Percentiles rank a stretch among this genome's conserved stretches.
Evolutionary conservation across 352 stramenopile genomes (phyloP).

Genomic region (Pythium folliculosum): DNA sequence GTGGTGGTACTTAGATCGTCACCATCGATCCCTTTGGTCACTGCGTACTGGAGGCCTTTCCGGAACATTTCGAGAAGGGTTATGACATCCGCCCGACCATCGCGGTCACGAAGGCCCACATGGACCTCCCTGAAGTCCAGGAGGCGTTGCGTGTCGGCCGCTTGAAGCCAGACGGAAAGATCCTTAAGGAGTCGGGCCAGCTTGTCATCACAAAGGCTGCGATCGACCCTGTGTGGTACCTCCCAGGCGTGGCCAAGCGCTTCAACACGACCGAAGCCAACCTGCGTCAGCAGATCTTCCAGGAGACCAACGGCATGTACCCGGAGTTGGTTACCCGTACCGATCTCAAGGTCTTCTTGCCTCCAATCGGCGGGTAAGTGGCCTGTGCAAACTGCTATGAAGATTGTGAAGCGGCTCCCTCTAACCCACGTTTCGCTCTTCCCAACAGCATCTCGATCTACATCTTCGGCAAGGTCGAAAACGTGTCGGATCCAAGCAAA

Average conservation of each 20-base stretch:
- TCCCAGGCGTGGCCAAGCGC: constrained; percentile 97
- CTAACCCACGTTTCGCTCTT: too few species aligned
- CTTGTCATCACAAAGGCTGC: constrained; percentile 96
- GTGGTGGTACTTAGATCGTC: constrained; percentile 58
- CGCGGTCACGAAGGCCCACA: constrained; percentile 95
- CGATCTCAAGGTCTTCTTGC: constrained; percentile 98
- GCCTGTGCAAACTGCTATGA: background rate
- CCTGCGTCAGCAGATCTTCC: constrained; percentile 97
- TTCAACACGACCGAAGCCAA: constrained; percentile 97
- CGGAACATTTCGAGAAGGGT: constrained; percentile 77
- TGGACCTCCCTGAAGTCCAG: constrained; percentile 99
- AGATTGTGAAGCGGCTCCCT: background rate
- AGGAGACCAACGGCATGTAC: constrained; percentile 99
- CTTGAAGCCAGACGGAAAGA: constrained; percentile 97
- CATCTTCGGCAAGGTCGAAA: constrained; percentile 97
- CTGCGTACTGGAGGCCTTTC: constrained; percentile 21
- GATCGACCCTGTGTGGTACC: constrained; percentile 99
- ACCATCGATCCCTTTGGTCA: constrained; percentile 31
- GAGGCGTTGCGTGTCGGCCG: constrained; percentile 92
- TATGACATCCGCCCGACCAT: constrained; percentile 99
- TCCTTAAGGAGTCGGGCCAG: constrained; percentile 90
- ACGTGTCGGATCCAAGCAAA: constrained; percentile 97
- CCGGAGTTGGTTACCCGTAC: constrained; percentile 98
- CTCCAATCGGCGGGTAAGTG: constrained; percentile 95
- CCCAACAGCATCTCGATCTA: constrained; percentile 91